Conservation (phyloP, 148 eudicot species). For the Amaranthus cruentus region DNA sequence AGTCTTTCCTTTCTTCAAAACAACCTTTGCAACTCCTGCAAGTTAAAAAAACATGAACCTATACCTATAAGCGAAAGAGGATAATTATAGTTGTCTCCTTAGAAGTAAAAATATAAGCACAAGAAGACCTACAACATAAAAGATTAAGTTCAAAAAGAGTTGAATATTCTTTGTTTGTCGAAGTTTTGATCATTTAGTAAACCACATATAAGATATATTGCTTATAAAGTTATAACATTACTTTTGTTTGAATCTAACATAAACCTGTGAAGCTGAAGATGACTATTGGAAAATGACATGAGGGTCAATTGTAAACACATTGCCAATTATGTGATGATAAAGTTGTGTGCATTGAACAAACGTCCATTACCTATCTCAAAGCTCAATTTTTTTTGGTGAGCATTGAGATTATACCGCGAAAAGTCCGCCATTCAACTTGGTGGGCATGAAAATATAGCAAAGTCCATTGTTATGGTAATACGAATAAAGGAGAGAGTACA, state of each 20-base stretch:
- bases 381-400: background rate
- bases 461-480: background rate
- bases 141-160: background rate
- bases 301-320: background rate
- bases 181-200: no score
- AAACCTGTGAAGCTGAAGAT: no score
- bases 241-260: background rate
- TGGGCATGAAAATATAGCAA: background rate
- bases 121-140: background rate
- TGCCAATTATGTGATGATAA: background rate
- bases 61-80: background rate
- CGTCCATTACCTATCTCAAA: background rate
- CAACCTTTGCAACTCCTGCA: conserved; percentile 77
- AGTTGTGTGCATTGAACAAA: background rate
- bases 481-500: no score
- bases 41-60: background rate
- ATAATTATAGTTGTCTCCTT: background rate
- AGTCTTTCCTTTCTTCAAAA: conserved; percentile 82
- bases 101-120: background rate
- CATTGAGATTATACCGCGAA: background rate
- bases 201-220: background rate
- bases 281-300: background rate
- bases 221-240: no score
- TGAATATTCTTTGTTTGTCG: no score
- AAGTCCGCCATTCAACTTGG: background rate